Base-by-base conservation (phyloP, 352 stramenopile species). In the Achlya hypogyna region DNA sequence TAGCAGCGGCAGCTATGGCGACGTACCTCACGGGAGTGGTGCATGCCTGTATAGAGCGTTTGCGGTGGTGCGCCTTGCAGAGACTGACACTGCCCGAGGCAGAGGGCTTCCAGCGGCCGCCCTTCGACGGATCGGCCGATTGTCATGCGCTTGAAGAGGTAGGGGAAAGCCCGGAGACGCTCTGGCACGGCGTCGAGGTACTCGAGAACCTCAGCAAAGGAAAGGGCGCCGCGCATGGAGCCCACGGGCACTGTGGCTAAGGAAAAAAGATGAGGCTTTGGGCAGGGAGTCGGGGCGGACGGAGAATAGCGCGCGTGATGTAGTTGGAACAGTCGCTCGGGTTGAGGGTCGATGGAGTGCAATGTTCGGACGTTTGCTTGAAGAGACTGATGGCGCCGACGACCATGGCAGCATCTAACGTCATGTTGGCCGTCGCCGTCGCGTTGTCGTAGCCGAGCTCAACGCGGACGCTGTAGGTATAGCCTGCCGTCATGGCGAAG, bases 41-140 rank as follows among this genome's bases (percentile, higher is more conserved):
- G 86, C 78, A 94, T 85, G 32, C 82, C 86, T 10, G 86, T 94
- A 65, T 83, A 94, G 1, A 94, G 77, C 4, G 77, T 71, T 73
- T 91, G 82, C 0, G 86, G 83, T 3, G 75, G 53, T 51, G 68
- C 23, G 27, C 8, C 4, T 16, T 25, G 6, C 18, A 23, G 35
- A 0, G 35, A 10, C 16, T 73, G 31, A 43, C 84, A 94, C 0
- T 73, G 75, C 6, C 86, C 86, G 5, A 94, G 25, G 60, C 86
- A 94, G 9, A 94, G 72, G 2, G 84, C 83, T 51, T 77, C 72
- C 4, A 94, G 66, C 22, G 77, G 75, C 23, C 82, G 77, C 2
- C 77, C 78, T 63, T 93, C 75, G 2, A 82, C 70, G 1, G 86
- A 91, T 9, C 40, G 56, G 1, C 86, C 86, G 16, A 94, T 79